A percentile compares a stretch with the other conserved stretches of the same genome.
Evolutionary conservation across 192 early-diverging fungal species (phyloP).

Genomic region (Coemansia sp.): DNA sequence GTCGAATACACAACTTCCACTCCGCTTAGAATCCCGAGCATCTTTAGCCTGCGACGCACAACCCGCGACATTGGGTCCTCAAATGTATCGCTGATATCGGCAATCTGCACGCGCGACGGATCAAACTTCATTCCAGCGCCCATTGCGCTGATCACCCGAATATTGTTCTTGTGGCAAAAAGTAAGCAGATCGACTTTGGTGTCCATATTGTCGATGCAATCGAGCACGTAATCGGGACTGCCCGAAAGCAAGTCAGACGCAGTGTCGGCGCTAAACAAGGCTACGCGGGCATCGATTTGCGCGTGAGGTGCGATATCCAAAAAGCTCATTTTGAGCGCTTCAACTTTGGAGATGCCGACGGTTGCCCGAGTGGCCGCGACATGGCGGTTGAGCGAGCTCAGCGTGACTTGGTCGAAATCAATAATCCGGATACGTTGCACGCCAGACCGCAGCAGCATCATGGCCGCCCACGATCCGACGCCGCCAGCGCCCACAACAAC

Average conservation of each 20-base stretch:
- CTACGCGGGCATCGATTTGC: slow-evolving; percentile 72
- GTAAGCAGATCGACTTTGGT: slow-evolving; percentile 89
- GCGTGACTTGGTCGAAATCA: slow-evolving; percentile 97
- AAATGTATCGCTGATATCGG: slow-evolving; percentile 90
- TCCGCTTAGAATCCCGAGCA: slow-evolving; percentile 70
- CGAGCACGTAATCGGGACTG: slow-evolving; percentile 71
- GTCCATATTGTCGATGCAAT: slow-evolving; percentile 95
- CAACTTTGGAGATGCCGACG: slow-evolving; percentile 86
- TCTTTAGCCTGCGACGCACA: slow-evolving; percentile 74
- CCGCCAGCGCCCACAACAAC: slow-evolving; percentile 95
- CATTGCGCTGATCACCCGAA: slow-evolving; percentile 91
- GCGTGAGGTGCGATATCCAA: slow-evolving; percentile 74
- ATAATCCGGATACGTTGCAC: slow-evolving; percentile 84
- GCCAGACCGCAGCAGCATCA: slow-evolving; percentile 89
- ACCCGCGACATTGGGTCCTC: slow-evolving; percentile 92
- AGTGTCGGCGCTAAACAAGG: slow-evolving; percentile 70
- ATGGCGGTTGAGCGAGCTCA: slow-evolving; percentile 92
- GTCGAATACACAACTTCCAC: slow-evolving; percentile 93
- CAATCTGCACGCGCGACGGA: slow-evolving; percentile 93
- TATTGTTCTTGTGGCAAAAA: slow-evolving; percentile 74
- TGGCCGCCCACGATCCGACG: slow-evolving; percentile 86
- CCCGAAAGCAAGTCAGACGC: slow-evolving; percentile 73
- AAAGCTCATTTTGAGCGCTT: slow-evolving; percentile 72
- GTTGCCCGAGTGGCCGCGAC: slow-evolving; percentile 88
- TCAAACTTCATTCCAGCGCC: slow-evolving; percentile 97